Evolutionary conservation across 768 basidiomycete species (phyloP).

Genomic region (Boletus fagicola): DNA sequence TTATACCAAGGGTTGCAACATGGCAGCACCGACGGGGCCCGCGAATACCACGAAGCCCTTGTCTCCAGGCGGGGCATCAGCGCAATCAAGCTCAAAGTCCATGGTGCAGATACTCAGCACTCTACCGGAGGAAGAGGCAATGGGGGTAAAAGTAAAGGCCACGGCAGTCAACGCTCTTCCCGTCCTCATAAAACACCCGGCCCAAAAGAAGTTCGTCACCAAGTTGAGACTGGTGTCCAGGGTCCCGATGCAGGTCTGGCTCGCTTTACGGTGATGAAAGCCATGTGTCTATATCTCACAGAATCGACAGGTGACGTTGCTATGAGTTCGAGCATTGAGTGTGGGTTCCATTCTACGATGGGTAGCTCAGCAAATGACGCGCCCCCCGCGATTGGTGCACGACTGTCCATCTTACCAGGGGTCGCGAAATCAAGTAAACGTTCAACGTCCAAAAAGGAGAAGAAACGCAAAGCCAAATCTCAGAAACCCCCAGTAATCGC

Average conservation of each 20-base stretch:
- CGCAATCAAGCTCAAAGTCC: conserved; percentile 3
- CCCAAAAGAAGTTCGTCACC: not conserved
- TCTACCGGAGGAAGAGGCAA: not conserved
- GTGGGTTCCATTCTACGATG: not conserved
- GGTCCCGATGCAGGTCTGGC: conserved; percentile 11
- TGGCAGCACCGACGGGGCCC: not conserved
- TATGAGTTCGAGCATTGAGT: not conserved
- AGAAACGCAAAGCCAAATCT: conserved; percentile 25
- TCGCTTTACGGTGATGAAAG: not conserved
- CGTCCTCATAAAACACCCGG: not conserved
- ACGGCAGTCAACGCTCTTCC: not conserved
- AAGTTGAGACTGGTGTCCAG: not conserved
- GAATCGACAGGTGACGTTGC: not conserved
- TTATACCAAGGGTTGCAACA: not conserved
- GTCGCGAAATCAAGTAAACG: not conserved
- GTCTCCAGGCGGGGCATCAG: conserved; percentile 8
- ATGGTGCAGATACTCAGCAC: not conserved
- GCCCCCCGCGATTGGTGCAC: not conserved
- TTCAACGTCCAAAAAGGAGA: conserved; percentile 1
- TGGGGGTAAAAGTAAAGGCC: not conserved
- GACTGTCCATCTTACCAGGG: not conserved
- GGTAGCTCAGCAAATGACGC: not conserved
- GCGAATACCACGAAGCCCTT: not conserved
- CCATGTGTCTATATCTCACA: not conserved
- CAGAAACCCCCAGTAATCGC: conserved; percentile 20